phyloP scores from a whole-genome alignment of 306 rosid species.

The Ormosia semicastrata region DNA sequence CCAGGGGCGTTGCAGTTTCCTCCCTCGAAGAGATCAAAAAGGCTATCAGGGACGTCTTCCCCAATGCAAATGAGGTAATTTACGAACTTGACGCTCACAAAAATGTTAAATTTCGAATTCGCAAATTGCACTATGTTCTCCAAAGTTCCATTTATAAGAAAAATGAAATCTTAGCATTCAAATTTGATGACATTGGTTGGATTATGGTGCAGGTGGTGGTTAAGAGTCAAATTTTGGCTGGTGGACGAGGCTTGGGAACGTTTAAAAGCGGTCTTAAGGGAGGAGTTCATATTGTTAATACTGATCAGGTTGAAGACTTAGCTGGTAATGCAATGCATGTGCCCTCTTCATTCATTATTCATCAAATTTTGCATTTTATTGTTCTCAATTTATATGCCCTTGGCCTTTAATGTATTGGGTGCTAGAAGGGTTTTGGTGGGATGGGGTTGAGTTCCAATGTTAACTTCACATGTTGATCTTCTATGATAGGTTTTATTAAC shows the following conservation, averaged over 20 bases:
- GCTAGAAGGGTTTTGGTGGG: neutral
- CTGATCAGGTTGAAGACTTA: constrained; percentile 81
- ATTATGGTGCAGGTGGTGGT: constrained; percentile 48
- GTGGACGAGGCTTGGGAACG: constrained; percentile 97
- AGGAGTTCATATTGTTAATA: constrained; percentile 91
- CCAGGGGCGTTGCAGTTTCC: constrained; percentile 48
- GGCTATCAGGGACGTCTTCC: constrained; percentile 56
- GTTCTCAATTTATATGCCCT: neutral
- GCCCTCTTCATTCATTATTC: neutral
- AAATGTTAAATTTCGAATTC: neutral
- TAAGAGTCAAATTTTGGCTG: constrained; percentile 81
- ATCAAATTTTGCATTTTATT: neutral
- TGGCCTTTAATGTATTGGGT: neutral
- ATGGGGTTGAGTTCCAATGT: neutral
- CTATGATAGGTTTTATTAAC: neutral
- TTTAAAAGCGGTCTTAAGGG: constrained; percentile 92
- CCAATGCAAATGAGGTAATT: constrained; percentile 45
- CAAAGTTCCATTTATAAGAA: neutral
- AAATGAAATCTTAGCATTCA: neutral
- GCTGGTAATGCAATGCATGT: constrained; percentile 61
- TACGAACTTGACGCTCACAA: neutral
- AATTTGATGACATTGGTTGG: neutral
- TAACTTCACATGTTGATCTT: neutral
- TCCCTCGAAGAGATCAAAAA: constrained; percentile 42
- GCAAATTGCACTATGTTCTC: neutral